phyloP scores from a whole-genome alignment of 257 asterid genomes.

The Echites panduratus region DNA sequence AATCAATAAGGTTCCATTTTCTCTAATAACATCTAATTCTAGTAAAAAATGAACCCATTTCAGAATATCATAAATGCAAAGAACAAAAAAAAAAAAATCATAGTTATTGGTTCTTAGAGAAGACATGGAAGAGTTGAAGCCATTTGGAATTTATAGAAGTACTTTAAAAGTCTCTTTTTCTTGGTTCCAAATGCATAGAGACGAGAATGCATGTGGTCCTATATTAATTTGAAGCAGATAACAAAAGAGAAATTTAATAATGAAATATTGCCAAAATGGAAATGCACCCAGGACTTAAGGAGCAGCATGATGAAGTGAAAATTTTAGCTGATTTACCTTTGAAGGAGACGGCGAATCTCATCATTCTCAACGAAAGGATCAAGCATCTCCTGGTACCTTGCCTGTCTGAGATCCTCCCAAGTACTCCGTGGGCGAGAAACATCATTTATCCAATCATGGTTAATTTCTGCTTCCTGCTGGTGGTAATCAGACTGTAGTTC shows the following conservation, averaged over 20 bases:
- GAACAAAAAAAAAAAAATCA: no score
- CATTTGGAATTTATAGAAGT: not conserved
- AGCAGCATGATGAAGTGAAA: not conserved
- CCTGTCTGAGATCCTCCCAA: slow-evolving; percentile 89
- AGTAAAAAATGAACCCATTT: not conserved
- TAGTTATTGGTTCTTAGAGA: not conserved
- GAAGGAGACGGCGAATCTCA: slow-evolving; percentile 65
- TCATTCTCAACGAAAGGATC: slow-evolving; percentile 65
- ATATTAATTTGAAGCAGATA: not conserved
- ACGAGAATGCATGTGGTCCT: not conserved
- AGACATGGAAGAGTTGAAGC: not conserved
- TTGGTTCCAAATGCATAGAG: not conserved
- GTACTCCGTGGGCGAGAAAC: slow-evolving; percentile 84
- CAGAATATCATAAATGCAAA: not conserved
- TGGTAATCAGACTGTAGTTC: slow-evolving; percentile 36
- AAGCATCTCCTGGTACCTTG: slow-evolving; percentile 88
- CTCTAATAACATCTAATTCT: not conserved
- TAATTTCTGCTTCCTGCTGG: slow-evolving; percentile 28
- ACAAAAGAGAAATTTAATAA: not conserved
- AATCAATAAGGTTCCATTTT: not conserved
- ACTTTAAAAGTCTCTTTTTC: not conserved
- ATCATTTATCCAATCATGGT: slow-evolving; percentile 64
- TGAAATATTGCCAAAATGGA: not conserved
- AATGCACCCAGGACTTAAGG: not conserved
- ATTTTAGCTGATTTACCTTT: slow-evolving; percentile 40